Evolutionary conservation across 495 filamentous ascomycete genomes (phyloP), one percentile per base, ranked within the genome.

Genomic region (Podospora pseudopauciseta): DNA sequence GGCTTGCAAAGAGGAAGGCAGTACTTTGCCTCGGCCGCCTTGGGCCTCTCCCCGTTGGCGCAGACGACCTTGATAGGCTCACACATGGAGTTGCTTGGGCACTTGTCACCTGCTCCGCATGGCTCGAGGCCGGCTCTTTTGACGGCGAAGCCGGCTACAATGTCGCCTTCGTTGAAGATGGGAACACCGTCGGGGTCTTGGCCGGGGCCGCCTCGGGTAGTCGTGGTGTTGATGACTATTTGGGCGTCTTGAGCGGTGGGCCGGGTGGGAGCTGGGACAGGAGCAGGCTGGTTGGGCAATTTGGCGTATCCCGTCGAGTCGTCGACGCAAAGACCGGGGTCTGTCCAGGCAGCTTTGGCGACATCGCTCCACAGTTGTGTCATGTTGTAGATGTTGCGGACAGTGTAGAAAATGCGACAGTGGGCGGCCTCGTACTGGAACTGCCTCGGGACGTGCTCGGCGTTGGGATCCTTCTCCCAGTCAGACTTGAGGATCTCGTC

Each of bases 371-470:
- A 85, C 5, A 84, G 78, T 13, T 68, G 72, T 15, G 75, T 75
- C 59, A 76, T 74, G 67, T 83, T 83, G 68, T 76, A 80, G 16
- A 81, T 65, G 23, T 80, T 84, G 23, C 67, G 64, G 7, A 75
- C 72, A 0, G 83, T 84, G 68, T 78, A 84, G 70, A 77, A 84
- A 60, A 85, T 76, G 15, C 82, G 75, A 76, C 83, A 84, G 67
- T 82, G 74, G 26, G 83, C 83, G 19, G 82, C 75, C 28, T 81
- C 74, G 72, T 84, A 83, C 9, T 69, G 62, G 72, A 84, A 84
- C 65, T 85, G 83, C 16, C 83, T 71, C 2, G 83, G 82, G 16
- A 67, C 5, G 28, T 28, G 26, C 5, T 67, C 57, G 15, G 1
- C 59, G 0, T 64, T 60, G 9, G 44, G 53, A 7, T 32, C 30